These are phyloP conservation scores for Talaromyces sp. DNA, from an alignment of 2,329 filamentous ascomycete genomes.

Conservation along the genomic window DNA sequence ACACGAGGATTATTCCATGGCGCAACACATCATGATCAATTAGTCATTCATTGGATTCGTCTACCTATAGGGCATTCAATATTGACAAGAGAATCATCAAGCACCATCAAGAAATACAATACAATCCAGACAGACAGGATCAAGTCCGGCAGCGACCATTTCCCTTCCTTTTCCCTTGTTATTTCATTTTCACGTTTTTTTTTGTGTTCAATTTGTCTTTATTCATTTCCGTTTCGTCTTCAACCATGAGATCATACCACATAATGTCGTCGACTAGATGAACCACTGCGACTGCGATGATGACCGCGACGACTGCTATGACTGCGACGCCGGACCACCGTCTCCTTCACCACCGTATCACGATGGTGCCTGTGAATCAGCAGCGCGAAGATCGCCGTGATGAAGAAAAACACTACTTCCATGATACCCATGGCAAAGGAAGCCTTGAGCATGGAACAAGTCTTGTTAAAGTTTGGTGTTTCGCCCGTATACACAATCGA, in stretches of 20 bases:
- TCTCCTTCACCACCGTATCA: constrained; percentile 39
- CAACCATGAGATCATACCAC: constrained; percentile 15
- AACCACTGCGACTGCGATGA: constrained; percentile 18
- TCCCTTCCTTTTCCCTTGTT: neutral
- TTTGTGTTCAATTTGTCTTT: neutral
- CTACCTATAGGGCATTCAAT: constrained; percentile 13
- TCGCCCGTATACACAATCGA: constrained; percentile 48
- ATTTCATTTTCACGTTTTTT: constrained; percentile 1
- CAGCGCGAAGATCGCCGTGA: constrained; percentile 67
- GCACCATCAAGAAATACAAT: neutral
- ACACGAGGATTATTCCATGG: neutral
- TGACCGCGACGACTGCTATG: constrained; percentile 37
- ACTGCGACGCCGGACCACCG: constrained; percentile 31
- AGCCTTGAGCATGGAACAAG: constrained; percentile 89
- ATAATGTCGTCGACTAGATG: constrained; percentile 20
- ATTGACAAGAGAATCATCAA: constrained; percentile 14
- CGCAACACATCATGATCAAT: neutral
- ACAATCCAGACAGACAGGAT: constrained; percentile 8
- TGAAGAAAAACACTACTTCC: constrained; percentile 74
- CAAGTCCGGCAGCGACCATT: constrained; percentile 1
- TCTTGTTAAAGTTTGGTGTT: constrained; percentile 61
- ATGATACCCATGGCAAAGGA: constrained; percentile 87
- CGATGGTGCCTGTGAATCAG: constrained; percentile 37
- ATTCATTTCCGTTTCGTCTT: neutral
- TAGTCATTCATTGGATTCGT: neutral